A percentile compares a stretch with the other conserved stretches of the same genome.
These are phyloP conservation scores for Logfia minima DNA, from an alignment of 129 eudicot genomes.

Conservation along the genomic window DNA sequence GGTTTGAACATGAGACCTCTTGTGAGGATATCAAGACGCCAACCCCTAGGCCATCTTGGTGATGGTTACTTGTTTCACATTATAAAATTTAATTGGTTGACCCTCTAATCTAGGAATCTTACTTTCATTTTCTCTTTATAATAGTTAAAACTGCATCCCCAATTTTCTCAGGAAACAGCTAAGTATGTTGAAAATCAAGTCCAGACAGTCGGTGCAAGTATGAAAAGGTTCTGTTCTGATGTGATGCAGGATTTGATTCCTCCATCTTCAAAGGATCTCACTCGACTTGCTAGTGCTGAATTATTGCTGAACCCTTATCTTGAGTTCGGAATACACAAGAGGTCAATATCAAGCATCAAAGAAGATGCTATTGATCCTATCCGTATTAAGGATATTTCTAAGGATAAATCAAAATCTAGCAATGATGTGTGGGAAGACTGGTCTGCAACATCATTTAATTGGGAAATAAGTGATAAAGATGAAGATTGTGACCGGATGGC, in stretches of 20 bases:
- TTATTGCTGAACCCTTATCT: constrained; percentile 53
- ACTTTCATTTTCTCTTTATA: not conserved
- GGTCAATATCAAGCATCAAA: constrained; percentile 35
- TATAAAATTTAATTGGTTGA: not conserved
- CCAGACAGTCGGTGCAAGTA: constrained; percentile 75
- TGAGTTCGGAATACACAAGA: constrained; percentile 40
- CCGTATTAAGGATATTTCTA: constrained; percentile 34
- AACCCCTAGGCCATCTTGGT: no score
- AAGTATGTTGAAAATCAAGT: constrained; percentile 89
- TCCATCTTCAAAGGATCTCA: constrained; percentile 50
- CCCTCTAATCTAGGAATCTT: not conserved
- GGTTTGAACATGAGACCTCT: no score
- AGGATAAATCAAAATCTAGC: constrained; percentile 28
- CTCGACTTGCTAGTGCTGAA: constrained; percentile 46
- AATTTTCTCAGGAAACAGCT: constrained; percentile 66
- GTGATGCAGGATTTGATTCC: constrained; percentile 82
- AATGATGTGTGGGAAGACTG: constrained; percentile 39
- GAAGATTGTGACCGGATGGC: constrained; percentile 30
- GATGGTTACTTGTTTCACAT: not conserved
- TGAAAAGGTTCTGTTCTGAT: constrained; percentile 84
- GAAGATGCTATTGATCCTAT: constrained; percentile 18
- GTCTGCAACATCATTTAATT: constrained; percentile 27
- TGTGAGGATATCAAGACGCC: no score
- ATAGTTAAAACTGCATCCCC: not conserved
- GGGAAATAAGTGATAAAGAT: constrained; percentile 31